phyloP scores from a whole-genome alignment of 2,329 filamentous ascomycete genomes.

The Alternaria novae-zelandiae region DNA sequence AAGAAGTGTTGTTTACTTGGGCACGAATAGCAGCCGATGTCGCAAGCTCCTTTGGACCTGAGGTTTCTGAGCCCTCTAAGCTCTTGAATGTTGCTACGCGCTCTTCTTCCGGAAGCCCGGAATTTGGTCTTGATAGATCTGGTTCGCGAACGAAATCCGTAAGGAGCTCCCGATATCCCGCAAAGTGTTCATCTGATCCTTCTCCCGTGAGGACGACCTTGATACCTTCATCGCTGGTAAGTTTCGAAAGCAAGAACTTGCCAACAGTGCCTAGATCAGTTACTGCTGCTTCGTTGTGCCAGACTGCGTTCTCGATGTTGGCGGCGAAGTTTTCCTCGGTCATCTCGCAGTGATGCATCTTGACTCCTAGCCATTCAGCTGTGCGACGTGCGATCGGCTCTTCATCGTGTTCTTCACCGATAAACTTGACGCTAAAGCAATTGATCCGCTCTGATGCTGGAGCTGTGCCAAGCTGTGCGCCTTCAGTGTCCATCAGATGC shows the following conservation, averaged over 20 bases:
- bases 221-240: constrained; percentile 55
- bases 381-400: constrained; percentile 54
- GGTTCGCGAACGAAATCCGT: constrained; percentile 58
- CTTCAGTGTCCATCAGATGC: constrained; percentile 53
- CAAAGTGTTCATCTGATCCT: constrained; percentile 62
- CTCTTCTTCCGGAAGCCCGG: constrained; percentile 16
- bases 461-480: constrained; percentile 54
- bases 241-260: constrained; percentile 58
- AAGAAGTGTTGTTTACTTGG: constrained; percentile 24
- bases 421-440: constrained; percentile 63
- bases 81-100: constrained; percentile 14
- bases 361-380: constrained; percentile 57
- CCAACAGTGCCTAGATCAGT: constrained; percentile 61
- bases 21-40: constrained; percentile 17
- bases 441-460: constrained; percentile 35
- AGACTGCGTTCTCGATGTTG: constrained; percentile 54
- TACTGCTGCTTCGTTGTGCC: constrained; percentile 55
- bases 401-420: constrained; percentile 52
- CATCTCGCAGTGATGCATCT: constrained; percentile 47
- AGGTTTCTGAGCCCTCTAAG: constrained; percentile 13
- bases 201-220: constrained; percentile 63
- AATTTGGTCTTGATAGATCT: constrained; percentile 42
- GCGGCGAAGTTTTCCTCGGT: constrained; percentile 53
- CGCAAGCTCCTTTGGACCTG: constrained; percentile 17
- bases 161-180: constrained; percentile 57